Percentiles rank a stretch among this genome's conserved stretches.
Evolutionary conservation across 129 eudicot species (phyloP).

Genomic region (Flaveria sonorensis): DNA sequence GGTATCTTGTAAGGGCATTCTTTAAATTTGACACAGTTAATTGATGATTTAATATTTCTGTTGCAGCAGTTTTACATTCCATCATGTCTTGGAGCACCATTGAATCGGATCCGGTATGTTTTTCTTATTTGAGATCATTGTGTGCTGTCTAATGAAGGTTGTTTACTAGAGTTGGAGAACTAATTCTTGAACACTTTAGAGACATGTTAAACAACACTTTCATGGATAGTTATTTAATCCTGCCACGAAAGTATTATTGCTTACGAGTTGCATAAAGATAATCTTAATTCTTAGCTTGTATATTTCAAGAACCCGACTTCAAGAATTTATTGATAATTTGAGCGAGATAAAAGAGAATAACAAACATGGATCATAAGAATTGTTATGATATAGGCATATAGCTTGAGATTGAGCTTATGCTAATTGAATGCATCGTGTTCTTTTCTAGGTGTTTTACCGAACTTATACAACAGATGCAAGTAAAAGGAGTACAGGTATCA

Average conservation of each 20-base stretch:
- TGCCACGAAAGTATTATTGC: background rate
- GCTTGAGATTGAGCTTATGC: background rate
- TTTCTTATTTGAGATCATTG: background rate
- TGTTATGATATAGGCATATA: background rate
- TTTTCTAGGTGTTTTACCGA: conserved; percentile 90
- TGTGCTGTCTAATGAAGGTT: background rate
- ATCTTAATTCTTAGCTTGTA: background rate
- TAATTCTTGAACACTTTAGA: background rate
- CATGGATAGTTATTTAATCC: background rate
- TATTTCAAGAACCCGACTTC: background rate
- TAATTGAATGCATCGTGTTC: conserved; percentile 11
- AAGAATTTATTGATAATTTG: background rate
- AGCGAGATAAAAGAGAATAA: background rate
- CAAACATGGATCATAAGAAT: background rate
- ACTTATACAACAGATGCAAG: conserved; percentile 98
- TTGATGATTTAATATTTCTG: conserved; percentile 24
- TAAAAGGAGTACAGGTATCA: conserved; percentile 95
- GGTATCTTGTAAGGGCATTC: no score
- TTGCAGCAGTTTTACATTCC: conserved; percentile 44
- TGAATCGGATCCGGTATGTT: conserved; percentile 92
- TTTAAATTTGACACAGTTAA: background rate
- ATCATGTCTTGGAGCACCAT: conserved; percentile 99
- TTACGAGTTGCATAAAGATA: background rate
- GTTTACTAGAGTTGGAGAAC: conserved; percentile 20
- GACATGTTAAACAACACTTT: no score